Percentiles rank a stretch among this genome's conserved stretches.
These are phyloP conservation scores for Leucocoprinus gongylophorus DNA, from an alignment of 1,284 basidiomycete species.

Conservation along the genomic window DNA sequence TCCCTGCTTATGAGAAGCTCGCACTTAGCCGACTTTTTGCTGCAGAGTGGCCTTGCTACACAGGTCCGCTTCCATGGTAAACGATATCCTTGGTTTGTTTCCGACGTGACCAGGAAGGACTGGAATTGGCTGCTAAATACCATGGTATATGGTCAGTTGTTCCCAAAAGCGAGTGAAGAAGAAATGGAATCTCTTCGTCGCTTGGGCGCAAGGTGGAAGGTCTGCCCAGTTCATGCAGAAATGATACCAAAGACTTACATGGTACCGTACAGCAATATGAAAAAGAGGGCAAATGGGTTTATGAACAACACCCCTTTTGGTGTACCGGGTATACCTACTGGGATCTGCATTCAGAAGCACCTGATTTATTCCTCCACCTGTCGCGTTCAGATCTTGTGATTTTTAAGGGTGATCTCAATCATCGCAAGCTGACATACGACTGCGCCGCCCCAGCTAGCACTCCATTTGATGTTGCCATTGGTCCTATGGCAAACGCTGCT, in stretches of 20 bases:
- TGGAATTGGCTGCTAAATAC: slow-evolving; percentile 93
- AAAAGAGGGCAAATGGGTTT: slow-evolving; percentile 89
- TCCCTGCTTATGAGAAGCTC: slow-evolving; percentile 3
- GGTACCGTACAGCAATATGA: slow-evolving; percentile 72
- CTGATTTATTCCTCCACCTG: slow-evolving; percentile 92
- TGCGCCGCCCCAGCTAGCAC: slow-evolving; percentile 89
- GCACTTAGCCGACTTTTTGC: slow-evolving; percentile 71
- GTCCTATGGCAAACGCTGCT: slow-evolving; percentile 83
- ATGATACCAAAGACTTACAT: slow-evolving; percentile 8
- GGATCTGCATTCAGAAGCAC: slow-evolving; percentile 85
- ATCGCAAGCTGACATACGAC: slow-evolving; percentile 88
- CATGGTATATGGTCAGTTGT: slow-evolving; percentile 84
- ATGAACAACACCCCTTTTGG: slow-evolving; percentile 97
- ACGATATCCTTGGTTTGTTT: slow-evolving; percentile 88
- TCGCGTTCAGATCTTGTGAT: slow-evolving; percentile 87
- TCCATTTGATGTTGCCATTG: slow-evolving; percentile 89
- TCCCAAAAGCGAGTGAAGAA: slow-evolving; percentile 71
- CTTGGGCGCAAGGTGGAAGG: slow-evolving; percentile 90
- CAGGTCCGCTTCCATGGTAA: slow-evolving; percentile 93
- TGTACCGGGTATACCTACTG: slow-evolving; percentile 94
- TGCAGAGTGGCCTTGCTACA: slow-evolving; percentile 84
- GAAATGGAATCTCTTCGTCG: slow-evolving; percentile 79
- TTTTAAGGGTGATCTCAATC: slow-evolving; percentile 96
- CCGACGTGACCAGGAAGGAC: slow-evolving; percentile 95
- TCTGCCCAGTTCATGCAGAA: slow-evolving; percentile 19